These are phyloP conservation scores for Diplodia seriata DNA, from an alignment of 2,329 filamentous ascomycete species.

Conservation along the genomic window DNA sequence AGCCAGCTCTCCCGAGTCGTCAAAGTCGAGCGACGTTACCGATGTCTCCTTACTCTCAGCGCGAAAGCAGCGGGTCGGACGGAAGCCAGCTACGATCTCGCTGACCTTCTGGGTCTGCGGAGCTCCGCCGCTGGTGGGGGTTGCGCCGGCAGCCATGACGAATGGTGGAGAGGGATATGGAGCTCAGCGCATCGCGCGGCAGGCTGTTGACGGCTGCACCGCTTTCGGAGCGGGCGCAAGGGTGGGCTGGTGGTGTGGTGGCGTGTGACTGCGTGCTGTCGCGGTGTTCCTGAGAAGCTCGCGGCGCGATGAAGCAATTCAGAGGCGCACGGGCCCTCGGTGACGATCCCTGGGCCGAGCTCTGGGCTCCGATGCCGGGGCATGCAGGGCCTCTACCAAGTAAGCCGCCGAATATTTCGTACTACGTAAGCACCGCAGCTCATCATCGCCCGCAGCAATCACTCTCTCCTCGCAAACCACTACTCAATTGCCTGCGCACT, in stretches of 20 bases:
- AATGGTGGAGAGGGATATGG: neutral
- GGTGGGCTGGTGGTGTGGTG: neutral
- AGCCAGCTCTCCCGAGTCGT: constrained; percentile 90
- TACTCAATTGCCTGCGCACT: constrained; percentile 9
- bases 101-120: constrained; percentile 65
- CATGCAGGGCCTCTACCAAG: constrained; percentile 16
- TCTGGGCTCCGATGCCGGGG: constrained; percentile 15
- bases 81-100: constrained; percentile 78
- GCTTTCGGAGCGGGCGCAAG: constrained; percentile 1
- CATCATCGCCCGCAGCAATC: neutral
- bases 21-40: constrained; percentile 92
- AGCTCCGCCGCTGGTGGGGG: constrained; percentile 42
- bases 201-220: constrained; percentile 1
- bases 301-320: constrained; percentile 17
- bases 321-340: neutral
- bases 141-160: constrained; percentile 45
- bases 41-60: constrained; percentile 60
- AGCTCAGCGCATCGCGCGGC: constrained; percentile 24
- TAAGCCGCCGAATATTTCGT: constrained; percentile 17
- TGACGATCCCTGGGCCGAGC: constrained; percentile 10
- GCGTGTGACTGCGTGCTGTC: neutral
- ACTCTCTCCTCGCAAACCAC: neutral
- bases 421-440: constrained; percentile 21
- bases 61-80: constrained; percentile 67
- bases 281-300: constrained; percentile 4